Evolutionary conservation across 805 yeast genomes (phyloP).

Genomic region (Suhomyces sp.): DNA sequence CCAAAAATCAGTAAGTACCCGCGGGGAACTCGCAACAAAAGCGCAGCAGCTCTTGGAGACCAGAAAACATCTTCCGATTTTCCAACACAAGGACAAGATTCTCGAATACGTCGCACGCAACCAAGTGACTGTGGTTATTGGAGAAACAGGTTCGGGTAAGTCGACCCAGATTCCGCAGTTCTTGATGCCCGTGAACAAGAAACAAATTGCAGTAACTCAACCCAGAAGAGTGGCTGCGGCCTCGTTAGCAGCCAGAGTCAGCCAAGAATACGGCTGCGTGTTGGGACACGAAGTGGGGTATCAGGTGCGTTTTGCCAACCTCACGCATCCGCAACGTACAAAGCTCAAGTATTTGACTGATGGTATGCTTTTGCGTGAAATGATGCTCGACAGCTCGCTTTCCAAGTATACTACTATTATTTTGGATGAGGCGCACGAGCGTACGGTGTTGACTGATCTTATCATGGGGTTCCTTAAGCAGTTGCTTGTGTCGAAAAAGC

Average conservation of each 20-base stretch:
- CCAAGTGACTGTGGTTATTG: slow-evolving; percentile 78
- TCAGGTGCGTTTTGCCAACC: slow-evolving; percentile 86
- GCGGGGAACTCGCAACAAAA: slow-evolving; percentile 35
- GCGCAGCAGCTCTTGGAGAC: slow-evolving; percentile 46
- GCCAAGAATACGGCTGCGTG: slow-evolving; percentile 77
- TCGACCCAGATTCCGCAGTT: slow-evolving; percentile 97
- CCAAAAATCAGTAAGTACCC: slow-evolving; percentile 4
- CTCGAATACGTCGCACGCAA: slow-evolving; percentile 51
- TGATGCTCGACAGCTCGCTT: slow-evolving; percentile 70
- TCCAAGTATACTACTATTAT: slow-evolving; percentile 70
- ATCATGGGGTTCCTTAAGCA: slow-evolving; percentile 84
- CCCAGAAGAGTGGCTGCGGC: slow-evolving; percentile 98
- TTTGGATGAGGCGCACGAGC: slow-evolving; percentile 96
- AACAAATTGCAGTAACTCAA: slow-evolving; percentile 85
- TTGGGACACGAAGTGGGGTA: slow-evolving; percentile 87
- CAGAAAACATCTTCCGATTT: slow-evolving; percentile 71
- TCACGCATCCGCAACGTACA: slow-evolving; percentile 53
- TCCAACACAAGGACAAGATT: slow-evolving; percentile 63
- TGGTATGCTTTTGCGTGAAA: slow-evolving; percentile 93
- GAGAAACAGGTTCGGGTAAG: slow-evolving; percentile 98
- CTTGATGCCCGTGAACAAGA: slow-evolving; percentile 52
- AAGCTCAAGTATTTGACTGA: slow-evolving; percentile 85
- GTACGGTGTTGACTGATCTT: slow-evolving; percentile 88
- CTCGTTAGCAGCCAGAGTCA: slow-evolving; percentile 86
- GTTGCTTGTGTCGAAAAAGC: slow-evolving; percentile 46